Conservation (phyloP, 345 rosid species). For the Eucalyptus curtisii region DNA sequence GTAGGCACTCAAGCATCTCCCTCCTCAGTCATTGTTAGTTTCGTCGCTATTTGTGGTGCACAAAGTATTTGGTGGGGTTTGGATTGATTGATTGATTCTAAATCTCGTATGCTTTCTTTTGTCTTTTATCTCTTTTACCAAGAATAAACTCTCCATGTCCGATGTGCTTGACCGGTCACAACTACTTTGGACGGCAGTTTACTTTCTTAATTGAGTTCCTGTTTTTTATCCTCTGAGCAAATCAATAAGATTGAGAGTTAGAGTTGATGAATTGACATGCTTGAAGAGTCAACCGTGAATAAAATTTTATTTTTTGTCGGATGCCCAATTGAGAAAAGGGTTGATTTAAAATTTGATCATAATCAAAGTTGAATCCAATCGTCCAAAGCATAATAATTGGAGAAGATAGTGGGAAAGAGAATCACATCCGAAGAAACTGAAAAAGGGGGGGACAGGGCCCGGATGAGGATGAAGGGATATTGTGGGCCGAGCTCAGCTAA, state of each 20-base stretch:
- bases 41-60: neutral
- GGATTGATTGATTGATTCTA: neutral
- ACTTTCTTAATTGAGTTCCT: neutral
- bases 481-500: neutral
- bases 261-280: fast-evolving
- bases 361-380: neutral
- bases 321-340: neutral
- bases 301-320: fast-evolving
- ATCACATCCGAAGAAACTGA: neutral
- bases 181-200: neutral
- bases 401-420: neutral
- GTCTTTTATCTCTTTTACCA: neutral
- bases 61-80: neutral
- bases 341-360: neutral
- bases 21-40: neutral
- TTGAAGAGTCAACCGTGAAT: neutral
- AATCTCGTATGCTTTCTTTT: neutral
- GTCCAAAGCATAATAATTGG: neutral
- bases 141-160: neutral
- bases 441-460: neutral
- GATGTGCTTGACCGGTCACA: neutral
- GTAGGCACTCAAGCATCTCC: neutral
- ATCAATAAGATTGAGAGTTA: neutral
- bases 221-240: neutral
- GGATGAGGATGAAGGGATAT: neutral